Base-by-base conservation (phyloP, 1,139 yeast genomes). In the Candida sojae region DNA sequence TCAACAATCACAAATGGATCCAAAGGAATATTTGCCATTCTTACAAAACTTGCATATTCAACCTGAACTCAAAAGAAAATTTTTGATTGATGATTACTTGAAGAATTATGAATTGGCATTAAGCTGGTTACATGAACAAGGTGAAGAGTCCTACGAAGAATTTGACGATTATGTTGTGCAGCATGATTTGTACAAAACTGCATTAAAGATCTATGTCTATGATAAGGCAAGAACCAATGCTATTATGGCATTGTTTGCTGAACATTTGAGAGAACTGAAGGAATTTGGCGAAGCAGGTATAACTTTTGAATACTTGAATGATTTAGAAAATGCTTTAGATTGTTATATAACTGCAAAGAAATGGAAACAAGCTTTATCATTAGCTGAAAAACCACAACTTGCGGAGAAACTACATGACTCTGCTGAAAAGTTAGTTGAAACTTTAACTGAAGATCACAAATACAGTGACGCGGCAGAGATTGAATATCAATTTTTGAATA, bases 1-100 rank as follows among this genome's bases (percentile, higher is more conserved):
- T 0, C 98, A 95, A 64, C 93, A 91, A 62, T 91, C 97, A 0
- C 98, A 93, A 66, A 91, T 87, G 77, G 99, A 95, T 70, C 99
- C 99, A 28, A 90, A 92, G 61, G 99, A 95, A 65, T 95, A 93
- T 60, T 71, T 95, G 47, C 97, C 99, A 45, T 95, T 93, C 66
- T 75, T 95, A 56, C 96, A 91, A 60, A 79, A 83, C 47, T 73
- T 95, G 48, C 88, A 89, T 56, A 80, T 80, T 34, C 88, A 86
- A 63, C 73, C 80, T 0, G 84, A 82, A 17, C 67, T 83, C 45
- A 80, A 96, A 50, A 82, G 85, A 57, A 78, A 80, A 61, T 92
- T 89, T 61, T 70, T 83, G 61, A 88, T 95, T 57, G 99, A 95
- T 62, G 86, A 89, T 46, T 77, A 84, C 61, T 77, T 95, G 64